Conservation (phyloP, 2,329 filamentous ascomycete species). For the Coleophoma crateriformis region DNA sequence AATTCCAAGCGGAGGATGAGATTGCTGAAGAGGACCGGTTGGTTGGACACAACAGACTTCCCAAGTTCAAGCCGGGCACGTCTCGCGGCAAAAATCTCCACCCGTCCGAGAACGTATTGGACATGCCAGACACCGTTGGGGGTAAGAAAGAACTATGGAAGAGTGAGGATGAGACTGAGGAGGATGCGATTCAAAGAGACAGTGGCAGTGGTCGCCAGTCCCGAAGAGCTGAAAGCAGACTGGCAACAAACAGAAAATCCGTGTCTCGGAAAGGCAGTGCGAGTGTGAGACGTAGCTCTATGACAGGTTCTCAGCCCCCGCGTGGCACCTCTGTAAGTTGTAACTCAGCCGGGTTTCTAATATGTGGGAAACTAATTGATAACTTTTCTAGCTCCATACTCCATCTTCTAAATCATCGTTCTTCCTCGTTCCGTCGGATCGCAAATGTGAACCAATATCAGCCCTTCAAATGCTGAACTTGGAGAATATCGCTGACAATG, state of each 20-base stretch:
- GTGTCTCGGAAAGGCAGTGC: conserved; percentile 27
- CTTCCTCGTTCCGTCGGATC: conserved; percentile 48
- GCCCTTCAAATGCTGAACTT: conserved; percentile 86
- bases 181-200: conserved; percentile 18
- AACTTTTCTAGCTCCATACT: conserved; percentile 12
- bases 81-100: conserved; percentile 85
- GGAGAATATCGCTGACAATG: conserved; percentile 83
- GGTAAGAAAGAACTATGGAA: conserved; percentile 48
- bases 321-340: conserved; percentile 21
- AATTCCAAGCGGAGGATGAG: conserved; percentile 83
- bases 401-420: conserved; percentile 29
- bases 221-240: conserved; percentile 29
- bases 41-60: conserved; percentile 77
- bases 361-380: conserved; percentile 6
- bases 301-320: conserved; percentile 12
- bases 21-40: conserved; percentile 88
- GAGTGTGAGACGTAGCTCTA: conserved; percentile 9
- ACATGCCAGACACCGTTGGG: conserved; percentile 38
- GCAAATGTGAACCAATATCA: conserved; percentile 57
- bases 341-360: neutral
- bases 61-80: conserved; percentile 56
- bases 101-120: conserved; percentile 86
- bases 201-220: conserved; percentile 34
- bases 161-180: conserved; percentile 51
- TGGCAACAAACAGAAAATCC: conserved; percentile 23